A percentile compares a stretch with the other conserved stretches of the same genome.
Evolutionary conservation across 164 flowering plant species (phyloP).

Genomic region (Macadamia tetraphylla): DNA sequence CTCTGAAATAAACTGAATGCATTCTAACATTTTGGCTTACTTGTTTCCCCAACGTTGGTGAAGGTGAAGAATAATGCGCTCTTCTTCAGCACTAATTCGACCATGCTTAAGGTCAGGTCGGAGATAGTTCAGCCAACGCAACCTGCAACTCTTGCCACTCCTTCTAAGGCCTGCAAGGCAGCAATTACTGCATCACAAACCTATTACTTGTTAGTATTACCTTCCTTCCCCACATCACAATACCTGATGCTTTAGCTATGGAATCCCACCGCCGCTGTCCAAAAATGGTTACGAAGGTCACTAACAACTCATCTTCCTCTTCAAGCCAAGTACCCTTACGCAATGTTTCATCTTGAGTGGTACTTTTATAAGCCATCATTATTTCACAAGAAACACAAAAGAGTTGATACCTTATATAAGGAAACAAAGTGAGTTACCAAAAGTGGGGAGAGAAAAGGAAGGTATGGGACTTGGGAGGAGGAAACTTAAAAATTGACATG

Average conservation of each 20-base stretch:
- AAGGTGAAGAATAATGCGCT: slow-evolving; percentile 44
- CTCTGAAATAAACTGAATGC: no score
- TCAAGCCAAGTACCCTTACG: slow-evolving; percentile 70
- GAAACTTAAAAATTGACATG: slow-evolving; percentile 29
- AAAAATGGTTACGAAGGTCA: slow-evolving; percentile 30
- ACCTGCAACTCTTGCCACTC: slow-evolving; percentile 81
- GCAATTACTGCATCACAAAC: neutral
- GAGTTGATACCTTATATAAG: slow-evolving; percentile 9
- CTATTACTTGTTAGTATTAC: neutral
- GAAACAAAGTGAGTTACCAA: neutral
- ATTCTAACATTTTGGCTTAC: slow-evolving; percentile 22
- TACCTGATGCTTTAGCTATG: slow-evolving; percentile 62
- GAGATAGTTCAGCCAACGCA: slow-evolving; percentile 78
- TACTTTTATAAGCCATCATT: slow-evolving; percentile 17
- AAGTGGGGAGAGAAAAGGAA: neutral
- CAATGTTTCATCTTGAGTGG: slow-evolving; percentile 30
- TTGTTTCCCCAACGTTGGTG: slow-evolving; percentile 75
- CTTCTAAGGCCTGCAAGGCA: slow-evolving; percentile 48
- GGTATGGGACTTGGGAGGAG: neutral
- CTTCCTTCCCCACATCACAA: neutral
- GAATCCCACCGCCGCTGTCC: slow-evolving; percentile 68
- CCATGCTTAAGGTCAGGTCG: slow-evolving; percentile 62
- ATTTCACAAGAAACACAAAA: neutral
- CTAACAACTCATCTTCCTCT: slow-evolving; percentile 55
- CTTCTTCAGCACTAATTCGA: slow-evolving; percentile 46